A percentile compares a stretch with the other conserved stretches of the same genome.
phyloP scores from a whole-genome alignment of 768 basidiomycete species.

The Mrakia frigida region DNA sequence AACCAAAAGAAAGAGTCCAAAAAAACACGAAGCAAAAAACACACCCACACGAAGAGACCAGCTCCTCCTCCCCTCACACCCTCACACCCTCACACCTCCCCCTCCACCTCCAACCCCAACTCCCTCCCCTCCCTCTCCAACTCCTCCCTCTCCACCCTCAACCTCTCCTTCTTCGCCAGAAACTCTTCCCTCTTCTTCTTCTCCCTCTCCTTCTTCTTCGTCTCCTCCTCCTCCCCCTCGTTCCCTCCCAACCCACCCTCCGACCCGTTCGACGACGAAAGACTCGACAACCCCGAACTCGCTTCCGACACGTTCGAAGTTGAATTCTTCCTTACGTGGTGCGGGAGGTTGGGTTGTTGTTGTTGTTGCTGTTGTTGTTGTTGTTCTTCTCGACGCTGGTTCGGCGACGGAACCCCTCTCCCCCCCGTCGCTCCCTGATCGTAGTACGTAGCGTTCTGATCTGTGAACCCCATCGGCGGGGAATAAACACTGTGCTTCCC shows the following conservation, averaged over 20 bases:
- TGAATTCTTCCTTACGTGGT: not conserved
- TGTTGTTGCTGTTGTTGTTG: too few relatives aligned
- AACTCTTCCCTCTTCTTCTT: not conserved
- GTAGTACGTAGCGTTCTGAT: too few relatives aligned
- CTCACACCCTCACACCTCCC: not conserved
- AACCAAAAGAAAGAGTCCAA: not conserved
- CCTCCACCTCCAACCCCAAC: not conserved
- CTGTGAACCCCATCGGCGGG: too few relatives aligned
- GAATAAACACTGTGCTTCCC: too few relatives aligned
- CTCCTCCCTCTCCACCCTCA: not conserved
- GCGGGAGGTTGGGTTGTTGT: too few relatives aligned
- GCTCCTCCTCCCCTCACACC: not conserved
- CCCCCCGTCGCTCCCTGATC: too few relatives aligned
- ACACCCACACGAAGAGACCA: not conserved
- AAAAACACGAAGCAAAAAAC: not conserved
- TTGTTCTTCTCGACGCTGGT: too few relatives aligned
- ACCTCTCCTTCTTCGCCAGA: not conserved
- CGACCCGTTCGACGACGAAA: not conserved
- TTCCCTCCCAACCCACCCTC: not conserved
- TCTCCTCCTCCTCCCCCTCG: not conserved
- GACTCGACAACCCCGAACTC: not conserved
- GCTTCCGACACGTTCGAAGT: too few relatives aligned
- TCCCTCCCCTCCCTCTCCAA: constrained; percentile 10
- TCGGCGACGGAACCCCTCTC: too few relatives aligned
- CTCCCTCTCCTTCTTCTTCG: not conserved